Base-by-base conservation (phyloP, 2,329 filamentous ascomycete genomes). In the Pestalotiopsis sp. region DNA sequence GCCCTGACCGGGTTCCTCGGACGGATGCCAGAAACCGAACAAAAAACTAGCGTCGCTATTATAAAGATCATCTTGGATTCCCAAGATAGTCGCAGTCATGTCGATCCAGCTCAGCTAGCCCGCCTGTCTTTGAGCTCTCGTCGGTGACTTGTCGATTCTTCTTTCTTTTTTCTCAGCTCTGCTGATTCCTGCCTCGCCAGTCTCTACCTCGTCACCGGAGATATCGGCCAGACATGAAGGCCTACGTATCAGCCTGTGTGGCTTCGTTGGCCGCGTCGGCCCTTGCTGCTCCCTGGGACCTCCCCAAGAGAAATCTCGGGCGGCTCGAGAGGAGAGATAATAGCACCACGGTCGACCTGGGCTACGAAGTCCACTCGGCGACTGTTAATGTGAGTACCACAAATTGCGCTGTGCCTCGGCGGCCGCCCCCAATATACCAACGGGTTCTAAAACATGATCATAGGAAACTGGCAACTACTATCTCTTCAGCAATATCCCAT, bases 401-500 rank as follows among this genome's bases (percentile, higher is more conserved):
- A 9, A 25, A 7, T 25, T 36, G n/a, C 45, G 20, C 9, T 45
- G 11, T 45, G 61, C 61, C 12, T 39, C 5, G 20, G 2, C 9
- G 27, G 17, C 61, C 57, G 61, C 4, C 20, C 64, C 61, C 63
- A 58, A 3, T 56, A 36, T 0, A 65, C 59, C 23, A 17, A 41
- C 2, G n/a, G n/a, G 7, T 52, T 20, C 62, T 65, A 23, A 65
- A 13, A 65, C 38, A 13, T 36, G 36, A 11, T 52, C 1, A n/a
- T 45, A 77, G 76, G 71, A 64, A 39, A 78, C 76, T 27, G 77
- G 78, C 4, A 67, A 74, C 52, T 81, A 80, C 67, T 82, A 81
- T 72, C 75, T 75, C 23, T 83, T 82, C 72, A 78, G 73, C 65
- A 82, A 82, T 65, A 78, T 83, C 49, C 76, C 78, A 4, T 83